Percentiles rank a stretch among this genome's conserved stretches.
Evolutionary conservation across 148 eudicot genomes (phyloP).

Genomic region (Rhododendron griersonianum): DNA sequence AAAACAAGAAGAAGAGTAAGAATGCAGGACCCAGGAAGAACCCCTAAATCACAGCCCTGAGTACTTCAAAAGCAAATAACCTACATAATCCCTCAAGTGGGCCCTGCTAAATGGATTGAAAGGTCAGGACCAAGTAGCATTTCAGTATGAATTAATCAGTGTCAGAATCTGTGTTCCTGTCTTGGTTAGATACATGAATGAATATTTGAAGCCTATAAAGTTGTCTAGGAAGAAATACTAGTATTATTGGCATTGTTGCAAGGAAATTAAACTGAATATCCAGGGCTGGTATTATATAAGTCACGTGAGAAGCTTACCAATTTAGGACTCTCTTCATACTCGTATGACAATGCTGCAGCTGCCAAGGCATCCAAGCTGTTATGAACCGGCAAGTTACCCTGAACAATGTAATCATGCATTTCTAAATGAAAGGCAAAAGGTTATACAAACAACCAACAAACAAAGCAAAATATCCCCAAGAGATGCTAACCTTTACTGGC

Average conservation of each 20-base stretch:
- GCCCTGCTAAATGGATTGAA: not conserved
- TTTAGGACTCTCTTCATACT: constrained; percentile 82
- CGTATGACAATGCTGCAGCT: constrained; percentile 85
- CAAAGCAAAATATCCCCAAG: not conserved
- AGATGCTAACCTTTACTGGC: constrained; percentile 68
- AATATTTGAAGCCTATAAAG: not conserved
- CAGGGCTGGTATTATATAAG: not conserved
- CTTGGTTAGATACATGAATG: not conserved
- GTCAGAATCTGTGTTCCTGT: not conserved
- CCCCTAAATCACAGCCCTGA: not conserved
- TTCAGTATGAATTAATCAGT: not conserved
- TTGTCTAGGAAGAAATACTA: not conserved
- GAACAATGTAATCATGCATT: constrained; percentile 6
- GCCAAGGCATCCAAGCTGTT: constrained; percentile 99
- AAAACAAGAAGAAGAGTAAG: not conserved
- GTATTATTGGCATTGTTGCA: not conserved
- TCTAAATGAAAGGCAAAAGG: not conserved
- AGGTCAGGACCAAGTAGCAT: not conserved
- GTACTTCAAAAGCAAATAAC: not conserved
- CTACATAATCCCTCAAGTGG: not conserved
- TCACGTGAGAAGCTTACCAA: constrained; percentile 46
- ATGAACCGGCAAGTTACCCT: constrained; percentile 86
- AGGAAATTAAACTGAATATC: not conserved
- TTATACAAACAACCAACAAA: not conserved
- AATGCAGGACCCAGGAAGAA: not conserved